These are phyloP conservation scores for Kodamaea kakaduensis DNA, from an alignment of 805 yeast genomes.

Conservation along the genomic window DNA sequence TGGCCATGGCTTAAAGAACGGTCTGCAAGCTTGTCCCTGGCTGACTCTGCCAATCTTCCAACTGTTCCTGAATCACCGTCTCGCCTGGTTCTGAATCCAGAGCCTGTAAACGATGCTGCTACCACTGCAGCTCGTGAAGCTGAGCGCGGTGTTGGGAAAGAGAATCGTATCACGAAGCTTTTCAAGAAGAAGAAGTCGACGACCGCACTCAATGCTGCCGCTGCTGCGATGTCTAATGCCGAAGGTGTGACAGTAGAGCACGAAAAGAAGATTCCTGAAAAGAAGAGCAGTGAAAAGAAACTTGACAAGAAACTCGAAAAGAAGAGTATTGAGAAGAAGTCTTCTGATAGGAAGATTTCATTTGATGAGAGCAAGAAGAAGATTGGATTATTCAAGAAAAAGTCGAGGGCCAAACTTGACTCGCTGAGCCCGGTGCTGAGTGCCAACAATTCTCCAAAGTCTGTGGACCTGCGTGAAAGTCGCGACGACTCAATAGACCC, in stretches of 20 bases:
- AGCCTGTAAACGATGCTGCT: conserved; percentile 16
- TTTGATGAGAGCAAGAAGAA: too few species aligned
- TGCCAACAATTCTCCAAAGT: conserved; percentile 1
- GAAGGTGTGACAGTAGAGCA: conserved; percentile 24
- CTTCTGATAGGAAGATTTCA: too few species aligned
- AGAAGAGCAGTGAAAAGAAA: too few species aligned
- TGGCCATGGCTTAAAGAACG: conserved; percentile 41
- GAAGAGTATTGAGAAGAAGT: too few species aligned
- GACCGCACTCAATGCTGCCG: conserved; percentile 6
- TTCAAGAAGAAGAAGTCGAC: conserved; percentile 32
- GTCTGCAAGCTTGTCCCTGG: conserved; percentile 28
- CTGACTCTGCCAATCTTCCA: conserved; percentile 21
- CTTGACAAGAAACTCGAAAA: too few species aligned
- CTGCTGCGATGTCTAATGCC: conserved; percentile 1
- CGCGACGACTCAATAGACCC: conserved; percentile 12
- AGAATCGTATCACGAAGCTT: conserved; percentile 38
- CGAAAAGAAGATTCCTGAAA: conserved; percentile 19
- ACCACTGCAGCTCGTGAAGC: conserved; percentile 7
- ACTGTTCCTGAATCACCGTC: conserved; percentile 24
- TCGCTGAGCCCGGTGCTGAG: conserved; percentile 4
- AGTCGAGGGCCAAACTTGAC: conserved; percentile 13
- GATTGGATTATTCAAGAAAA: conserved; percentile 16
- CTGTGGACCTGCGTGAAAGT: conserved; percentile 5
- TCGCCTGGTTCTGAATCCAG: conserved; percentile 40
- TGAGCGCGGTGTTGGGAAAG: conserved; percentile 24